A percentile compares a stretch with the other conserved stretches of the same genome.
phyloP scores from a whole-genome alignment of 805 yeast species.

The Candida orba region DNA sequence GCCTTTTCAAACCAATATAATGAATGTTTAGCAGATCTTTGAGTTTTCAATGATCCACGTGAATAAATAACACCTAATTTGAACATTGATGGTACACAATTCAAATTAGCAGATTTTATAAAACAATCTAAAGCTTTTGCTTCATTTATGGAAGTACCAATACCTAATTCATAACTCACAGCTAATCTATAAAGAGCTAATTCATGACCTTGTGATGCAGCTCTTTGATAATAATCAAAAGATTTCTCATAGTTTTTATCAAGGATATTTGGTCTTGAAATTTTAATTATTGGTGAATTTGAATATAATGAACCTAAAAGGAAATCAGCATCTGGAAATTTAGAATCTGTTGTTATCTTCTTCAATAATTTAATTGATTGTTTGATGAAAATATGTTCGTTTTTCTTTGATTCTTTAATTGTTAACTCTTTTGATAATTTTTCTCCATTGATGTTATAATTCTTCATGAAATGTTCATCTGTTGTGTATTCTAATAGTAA shows the following conservation, averaged over 20 bases:
- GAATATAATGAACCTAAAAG: slow-evolving; percentile 57
- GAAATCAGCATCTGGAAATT: slow-evolving; percentile 49
- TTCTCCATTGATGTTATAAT: slow-evolving; percentile 42
- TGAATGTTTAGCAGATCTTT: slow-evolving; percentile 35
- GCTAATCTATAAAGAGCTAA: slow-evolving; percentile 64
- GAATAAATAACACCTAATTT: slow-evolving; percentile 61
- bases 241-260: slow-evolving; percentile 55
- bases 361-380: slow-evolving; percentile 56
- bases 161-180: slow-evolving; percentile 62
- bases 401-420: slow-evolving; percentile 39
- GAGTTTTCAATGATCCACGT: slow-evolving; percentile 37
- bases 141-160: slow-evolving; percentile 40
- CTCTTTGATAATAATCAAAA: slow-evolving; percentile 49
- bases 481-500: slow-evolving; percentile 42
- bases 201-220: slow-evolving; percentile 51
- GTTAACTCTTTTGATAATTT: slow-evolving; percentile 31
- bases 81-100: slow-evolving; percentile 63
- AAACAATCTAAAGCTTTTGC: slow-evolving; percentile 47
- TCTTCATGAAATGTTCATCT: slow-evolving; percentile 32
- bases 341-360: slow-evolving; percentile 42
- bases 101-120: slow-evolving; percentile 52
- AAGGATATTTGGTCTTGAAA: slow-evolving; percentile 40
- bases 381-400: slow-evolving; percentile 46
- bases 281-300: slow-evolving; percentile 37
- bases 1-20: slow-evolving; percentile 48